Base-by-base conservation (phyloP, 768 basidiomycete genomes). In the Pisolithus albus region DNA sequence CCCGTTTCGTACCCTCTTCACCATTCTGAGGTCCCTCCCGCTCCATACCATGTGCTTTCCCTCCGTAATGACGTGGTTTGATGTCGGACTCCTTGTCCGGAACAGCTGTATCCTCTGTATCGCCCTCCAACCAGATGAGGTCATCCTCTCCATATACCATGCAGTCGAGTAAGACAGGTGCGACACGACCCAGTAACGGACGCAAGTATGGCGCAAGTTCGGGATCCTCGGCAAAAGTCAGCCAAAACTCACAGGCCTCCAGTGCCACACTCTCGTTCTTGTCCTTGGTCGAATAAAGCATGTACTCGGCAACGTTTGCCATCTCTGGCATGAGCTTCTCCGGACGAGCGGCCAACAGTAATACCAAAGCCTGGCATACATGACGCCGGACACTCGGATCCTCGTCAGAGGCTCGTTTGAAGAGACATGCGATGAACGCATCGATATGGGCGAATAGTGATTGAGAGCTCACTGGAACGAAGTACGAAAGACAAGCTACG, bases 171-270 rank as follows among this genome's bases (percentile, higher is more conserved):
- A 99, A 75, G 16, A 96, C 86, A 0, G 96, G 96, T 2, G 89
- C 92, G 38, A 99, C 91, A 59, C 90, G 89, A n/a, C 76, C 83
- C 8, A 99, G 76, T 53, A 93, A 79, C 2, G 94, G 94, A 53
- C 83, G 85, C 24, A 99, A 75, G 64, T 86, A 89, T 2, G 83
- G 80, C 9, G 84, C 83, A 21, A 98, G 77, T 46, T 92, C 91
- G 37, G 84, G 84, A 59, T 97, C 92, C 66, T 99, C 96, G 15
- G 96, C 94, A 63, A 99, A 98, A 1, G 94, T 96, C 54, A 99
- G 77, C 96, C 96, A 99, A 69, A 99, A 99, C 76, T 99, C 96
- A 77, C 94, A 96, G 21, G 96, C 96, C 72, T 99, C 96, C 46
- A 99, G 77, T 2, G 95, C 93, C 49, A 92, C 95, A 55, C 86